Conservation (phyloP, 2,329 filamentous ascomycete species). For the Trichophyton rubrum region DNA sequence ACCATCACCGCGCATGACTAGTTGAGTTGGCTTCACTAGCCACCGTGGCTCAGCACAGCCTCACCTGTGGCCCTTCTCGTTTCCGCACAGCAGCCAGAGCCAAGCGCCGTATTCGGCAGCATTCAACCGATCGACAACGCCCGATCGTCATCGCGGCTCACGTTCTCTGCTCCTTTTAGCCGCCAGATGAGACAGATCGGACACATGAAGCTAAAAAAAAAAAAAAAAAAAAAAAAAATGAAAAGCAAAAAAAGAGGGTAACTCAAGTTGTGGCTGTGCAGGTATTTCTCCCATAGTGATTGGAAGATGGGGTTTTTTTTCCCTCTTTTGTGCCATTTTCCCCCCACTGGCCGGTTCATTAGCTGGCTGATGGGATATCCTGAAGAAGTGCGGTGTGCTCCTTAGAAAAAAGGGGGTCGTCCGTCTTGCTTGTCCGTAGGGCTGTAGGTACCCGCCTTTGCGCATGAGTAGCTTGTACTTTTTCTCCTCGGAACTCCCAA, state of each 20-base stretch:
- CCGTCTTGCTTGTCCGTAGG: not conserved
- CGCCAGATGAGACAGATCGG: not conserved
- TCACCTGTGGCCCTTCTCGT: not conserved
- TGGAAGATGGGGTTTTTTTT: not conserved
- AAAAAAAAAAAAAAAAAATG: not conserved
- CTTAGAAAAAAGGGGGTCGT: not conserved
- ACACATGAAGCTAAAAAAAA: not conserved
- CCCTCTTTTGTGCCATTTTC: not conserved
- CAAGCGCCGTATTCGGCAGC: not conserved
- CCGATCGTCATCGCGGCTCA: constrained; percentile 1
- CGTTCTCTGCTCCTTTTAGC: not conserved
- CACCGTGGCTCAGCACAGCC: not conserved
- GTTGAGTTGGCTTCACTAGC: not conserved
- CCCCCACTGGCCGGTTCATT: not conserved
- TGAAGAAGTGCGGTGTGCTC: not conserved
- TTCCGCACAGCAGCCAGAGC: not conserved
- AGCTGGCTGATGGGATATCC: no score
- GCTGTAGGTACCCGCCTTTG: not conserved
- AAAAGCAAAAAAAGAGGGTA: not conserved
- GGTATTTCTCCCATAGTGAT: not conserved
- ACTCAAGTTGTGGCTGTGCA: not conserved
- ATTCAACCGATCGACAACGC: constrained; percentile 1
- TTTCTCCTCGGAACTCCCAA: not conserved
- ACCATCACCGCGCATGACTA: not conserved
- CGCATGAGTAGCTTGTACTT: not conserved